These are phyloP conservation scores for Coemansia asiatica DNA, from an alignment of 192 early-diverging fungal species.

Conservation along the genomic window DNA sequence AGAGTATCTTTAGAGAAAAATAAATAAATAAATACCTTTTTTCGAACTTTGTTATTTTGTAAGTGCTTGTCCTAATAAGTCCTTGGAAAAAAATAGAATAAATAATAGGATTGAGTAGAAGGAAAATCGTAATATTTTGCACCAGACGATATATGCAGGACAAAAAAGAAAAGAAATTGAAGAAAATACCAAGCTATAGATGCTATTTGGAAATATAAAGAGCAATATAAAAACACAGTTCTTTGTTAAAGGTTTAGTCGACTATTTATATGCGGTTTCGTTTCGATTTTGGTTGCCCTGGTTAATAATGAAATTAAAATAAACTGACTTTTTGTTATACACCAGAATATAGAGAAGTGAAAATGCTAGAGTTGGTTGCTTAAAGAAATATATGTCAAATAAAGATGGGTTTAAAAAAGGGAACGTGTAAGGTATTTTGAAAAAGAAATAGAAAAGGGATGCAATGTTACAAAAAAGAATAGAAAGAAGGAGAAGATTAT, in stretches of 20 bases:
- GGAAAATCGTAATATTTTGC: neutral
- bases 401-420: neutral
- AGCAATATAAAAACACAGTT: neutral
- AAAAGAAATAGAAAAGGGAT: neutral
- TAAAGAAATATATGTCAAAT: constrained; percentile 2
- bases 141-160: neutral
- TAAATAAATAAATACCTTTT: too few species aligned
- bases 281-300: neutral
- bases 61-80: neutral
- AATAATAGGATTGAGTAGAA: neutral
- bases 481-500: neutral
- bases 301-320: neutral
- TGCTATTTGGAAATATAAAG: neutral
- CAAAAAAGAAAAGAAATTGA: neutral
- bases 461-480: neutral
- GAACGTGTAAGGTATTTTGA: neutral
- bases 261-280: neutral
- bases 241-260: neutral
- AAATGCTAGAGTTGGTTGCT: neutral
- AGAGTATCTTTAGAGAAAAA: too few species aligned
- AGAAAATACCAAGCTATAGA: neutral
- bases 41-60: neutral
- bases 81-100: neutral
- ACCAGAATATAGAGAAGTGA: neutral
- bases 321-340: neutral